Base-by-base conservation (phyloP, 2,329 filamentous ascomycete species). In the Aurifilum marmelostoma region DNA sequence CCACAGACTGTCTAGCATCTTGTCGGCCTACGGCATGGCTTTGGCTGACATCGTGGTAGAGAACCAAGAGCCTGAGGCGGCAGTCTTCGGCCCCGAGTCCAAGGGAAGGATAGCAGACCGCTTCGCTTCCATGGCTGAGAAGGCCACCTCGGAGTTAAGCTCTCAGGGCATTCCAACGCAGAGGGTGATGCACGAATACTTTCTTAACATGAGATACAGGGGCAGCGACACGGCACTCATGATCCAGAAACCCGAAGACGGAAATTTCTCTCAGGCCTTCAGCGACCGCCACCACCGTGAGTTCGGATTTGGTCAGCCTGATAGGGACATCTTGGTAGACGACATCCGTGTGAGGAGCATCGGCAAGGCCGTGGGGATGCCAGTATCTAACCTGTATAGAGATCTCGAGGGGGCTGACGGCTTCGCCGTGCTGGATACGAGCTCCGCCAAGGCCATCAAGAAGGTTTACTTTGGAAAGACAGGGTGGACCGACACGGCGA, bases 31-130 rank as follows among this genome's bases (percentile, higher is more conserved):
- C 73, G 94, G 94, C 11, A 97, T 97, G 92, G 93, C 94, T 0
- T 82, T 97, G 6, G 94, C 94, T 14, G 94, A 97, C 75, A 94
- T 97, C 0, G 94, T 97, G 0, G 93, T 97, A 72, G 94, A 97
- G 80, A 86, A 91, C 37, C 94, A 97, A 76, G 92, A 94, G 76
- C 91, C 92, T 3, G 87, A 89, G 47, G 89, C 89, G 2, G 82
- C 83, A 24, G 81, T 90, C 8, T 90, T 88, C 87, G 83, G 89
- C 6, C 79, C 85, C 9, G 88, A 89, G 52, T 81, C 97, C 18
- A 87, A 89, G 74, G 80, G 79, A 32, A 96, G 94, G 79, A 92
- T 97, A 85, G 84, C 89, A 27, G 91, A 56, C 12, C 52, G 52
- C 27, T 56, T 56, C 14, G 12, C 6, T 0, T 56, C 92, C 60